Conservation (phyloP, 164 flowering plant species). For the Liriodendron chinense region DNA sequence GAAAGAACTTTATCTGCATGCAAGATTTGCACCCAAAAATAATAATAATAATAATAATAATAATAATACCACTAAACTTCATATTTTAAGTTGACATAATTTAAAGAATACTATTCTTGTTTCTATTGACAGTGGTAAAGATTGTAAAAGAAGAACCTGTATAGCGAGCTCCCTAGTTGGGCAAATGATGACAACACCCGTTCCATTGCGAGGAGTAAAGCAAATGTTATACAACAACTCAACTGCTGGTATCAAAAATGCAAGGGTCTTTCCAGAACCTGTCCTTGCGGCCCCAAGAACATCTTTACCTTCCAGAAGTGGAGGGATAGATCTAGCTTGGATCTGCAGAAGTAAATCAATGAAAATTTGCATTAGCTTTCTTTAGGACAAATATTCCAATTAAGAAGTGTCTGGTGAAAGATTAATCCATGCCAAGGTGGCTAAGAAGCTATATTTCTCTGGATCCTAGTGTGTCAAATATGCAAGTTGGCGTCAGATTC, state of each 20-base stretch:
- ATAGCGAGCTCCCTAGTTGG: slow-evolving; percentile 98
- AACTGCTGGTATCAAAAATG: slow-evolving; percentile 88
- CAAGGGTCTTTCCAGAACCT: slow-evolving; percentile 95
- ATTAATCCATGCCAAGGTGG: neutral
- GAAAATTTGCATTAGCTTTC: too few relatives aligned
- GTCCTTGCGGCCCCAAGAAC: slow-evolving; percentile 98
- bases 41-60: too few relatives aligned
- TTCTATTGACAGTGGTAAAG: too few relatives aligned
- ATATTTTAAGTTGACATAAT: too few relatives aligned
- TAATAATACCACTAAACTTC: too few relatives aligned
- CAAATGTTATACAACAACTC: slow-evolving; percentile 57
- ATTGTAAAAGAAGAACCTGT: slow-evolving; percentile 39
- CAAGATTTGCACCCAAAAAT: too few relatives aligned
- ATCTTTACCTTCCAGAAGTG: slow-evolving; percentile 72
- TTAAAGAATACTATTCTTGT: too few relatives aligned
- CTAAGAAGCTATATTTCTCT: neutral
- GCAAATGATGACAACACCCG: slow-evolving; percentile 87
- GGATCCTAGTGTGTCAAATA: neutral
- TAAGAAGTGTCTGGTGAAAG: neutral
- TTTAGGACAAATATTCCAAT: too few relatives aligned
- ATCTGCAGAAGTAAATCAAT: slow-evolving; percentile 42
- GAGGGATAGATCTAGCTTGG: slow-evolving; percentile 88
- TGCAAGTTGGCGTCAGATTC: neutral
- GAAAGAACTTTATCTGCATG: too few relatives aligned
- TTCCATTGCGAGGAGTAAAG: slow-evolving; percentile 79